These are phyloP conservation scores for Kurtzmaniella quercitrusa DNA, from an alignment of 1,139 yeast genomes.

Conservation along the genomic window DNA sequence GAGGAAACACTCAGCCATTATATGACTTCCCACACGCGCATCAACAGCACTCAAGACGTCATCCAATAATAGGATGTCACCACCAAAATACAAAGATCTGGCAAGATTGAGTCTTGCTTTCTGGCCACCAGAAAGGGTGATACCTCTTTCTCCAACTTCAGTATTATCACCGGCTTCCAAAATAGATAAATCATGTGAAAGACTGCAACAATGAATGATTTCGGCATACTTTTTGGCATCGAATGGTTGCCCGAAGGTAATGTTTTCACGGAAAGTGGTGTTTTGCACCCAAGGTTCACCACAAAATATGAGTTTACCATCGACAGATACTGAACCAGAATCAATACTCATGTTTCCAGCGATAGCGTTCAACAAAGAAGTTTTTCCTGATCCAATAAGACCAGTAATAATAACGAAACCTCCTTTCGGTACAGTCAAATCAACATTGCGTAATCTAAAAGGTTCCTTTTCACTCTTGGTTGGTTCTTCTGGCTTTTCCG, in stretches of 20 bases:
- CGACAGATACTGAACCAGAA: constrained; percentile 24
- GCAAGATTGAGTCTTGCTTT: constrained; percentile 41
- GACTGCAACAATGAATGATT: constrained; percentile 35
- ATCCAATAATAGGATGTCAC: constrained; percentile 31
- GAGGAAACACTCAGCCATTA: constrained; percentile 28
- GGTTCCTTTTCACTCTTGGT: constrained; percentile 1
- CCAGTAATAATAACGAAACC: constrained; percentile 40
- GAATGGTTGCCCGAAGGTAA: constrained; percentile 32
- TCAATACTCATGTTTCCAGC: constrained; percentile 34
- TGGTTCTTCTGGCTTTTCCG: neutral
- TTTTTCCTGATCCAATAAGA: constrained; percentile 38
- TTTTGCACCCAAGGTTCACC: constrained; percentile 44
- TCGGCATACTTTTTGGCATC: constrained; percentile 24
- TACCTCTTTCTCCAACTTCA: constrained; percentile 42
- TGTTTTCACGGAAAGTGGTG: constrained; percentile 40
- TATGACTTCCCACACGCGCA: constrained; percentile 37
- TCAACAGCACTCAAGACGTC: constrained; percentile 44
- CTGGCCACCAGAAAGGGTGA: constrained; percentile 41
- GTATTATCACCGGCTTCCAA: constrained; percentile 36
- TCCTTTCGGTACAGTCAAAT: constrained; percentile 22
- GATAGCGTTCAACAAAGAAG: constrained; percentile 34
- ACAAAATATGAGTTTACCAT: constrained; percentile 28
- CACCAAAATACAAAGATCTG: constrained; percentile 35
- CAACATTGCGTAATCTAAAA: constrained; percentile 27
- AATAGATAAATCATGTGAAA: constrained; percentile 31